Percentiles rank a stretch among this genome's conserved stretches.
Conservation (phyloP, 2,329 filamentous ascomycete species). For the Apiospora saccharicola region DNA sequence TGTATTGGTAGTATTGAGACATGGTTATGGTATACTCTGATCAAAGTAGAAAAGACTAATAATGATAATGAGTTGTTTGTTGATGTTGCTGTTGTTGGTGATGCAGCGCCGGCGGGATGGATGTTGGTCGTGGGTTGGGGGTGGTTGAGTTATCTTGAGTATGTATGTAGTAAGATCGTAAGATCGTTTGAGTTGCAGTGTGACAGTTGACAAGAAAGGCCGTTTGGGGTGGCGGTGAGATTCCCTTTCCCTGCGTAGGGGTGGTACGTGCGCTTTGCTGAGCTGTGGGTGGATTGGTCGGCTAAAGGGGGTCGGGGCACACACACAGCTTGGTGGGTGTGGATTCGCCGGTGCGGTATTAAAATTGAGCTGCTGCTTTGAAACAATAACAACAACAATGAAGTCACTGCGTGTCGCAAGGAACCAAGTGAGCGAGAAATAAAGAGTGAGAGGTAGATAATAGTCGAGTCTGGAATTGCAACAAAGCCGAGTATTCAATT, state of each 20-base stretch:
- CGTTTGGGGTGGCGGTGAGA: constrained; percentile 22
- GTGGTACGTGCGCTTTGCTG: constrained; percentile 4
- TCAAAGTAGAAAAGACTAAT: neutral
- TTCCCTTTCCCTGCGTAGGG: constrained; percentile 5
- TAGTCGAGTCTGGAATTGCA: neutral
- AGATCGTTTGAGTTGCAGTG: constrained; percentile 22
- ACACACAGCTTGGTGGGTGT: constrained; percentile 3
- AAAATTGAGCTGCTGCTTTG: constrained; percentile 19
- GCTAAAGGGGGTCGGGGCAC: constrained; percentile 22
- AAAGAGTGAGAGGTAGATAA: neutral
- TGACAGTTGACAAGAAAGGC: constrained; percentile 17
- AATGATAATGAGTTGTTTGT: neutral
- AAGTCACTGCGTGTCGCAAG: constrained; percentile 16
- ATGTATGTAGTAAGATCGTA: constrained; percentile 7
- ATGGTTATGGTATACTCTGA: constrained; percentile 44
- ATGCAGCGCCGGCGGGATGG: constrained; percentile 9
- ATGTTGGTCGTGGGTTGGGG: constrained; percentile 5
- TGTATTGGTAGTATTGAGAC: constrained; percentile 69
- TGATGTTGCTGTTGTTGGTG: neutral
- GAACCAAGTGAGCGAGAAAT: neutral
- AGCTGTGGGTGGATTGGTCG: constrained; percentile 16
- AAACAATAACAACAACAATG: constrained; percentile 25
- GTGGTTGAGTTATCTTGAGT: constrained; percentile 1
- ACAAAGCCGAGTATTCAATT: neutral
- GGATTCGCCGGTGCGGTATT: constrained; percentile 24